These are phyloP conservation scores for Citrullus colocynthis DNA, from an alignment of 306 rosid genomes.

Conservation along the genomic window DNA sequence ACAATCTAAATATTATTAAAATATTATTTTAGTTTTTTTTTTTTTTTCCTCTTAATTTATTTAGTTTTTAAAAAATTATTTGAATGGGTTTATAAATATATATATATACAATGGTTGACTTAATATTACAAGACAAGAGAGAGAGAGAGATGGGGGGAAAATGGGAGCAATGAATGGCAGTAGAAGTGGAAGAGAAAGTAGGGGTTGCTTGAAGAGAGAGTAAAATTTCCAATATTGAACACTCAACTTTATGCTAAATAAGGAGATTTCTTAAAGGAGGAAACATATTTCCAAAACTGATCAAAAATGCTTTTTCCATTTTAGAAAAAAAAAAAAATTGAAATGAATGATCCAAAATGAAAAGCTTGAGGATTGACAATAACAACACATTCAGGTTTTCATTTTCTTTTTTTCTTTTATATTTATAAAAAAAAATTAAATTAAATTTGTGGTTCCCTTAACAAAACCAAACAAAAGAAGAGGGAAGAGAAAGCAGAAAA, in stretches of 20 bases:
- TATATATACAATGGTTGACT: neutral
- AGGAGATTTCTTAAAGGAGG: constrained; percentile 57
- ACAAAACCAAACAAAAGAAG: constrained; percentile 30
- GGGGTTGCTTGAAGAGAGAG: constrained; percentile 55
- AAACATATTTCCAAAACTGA: constrained; percentile 35
- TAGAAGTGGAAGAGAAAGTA: neutral
- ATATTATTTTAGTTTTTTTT: too few relatives aligned
- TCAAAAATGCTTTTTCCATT: constrained; percentile 24
- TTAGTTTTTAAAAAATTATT: too few relatives aligned
- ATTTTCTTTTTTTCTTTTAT: too few relatives aligned
- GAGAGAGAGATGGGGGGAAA: neutral
- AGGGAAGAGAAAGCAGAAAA: constrained; percentile 11
- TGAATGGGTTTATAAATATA: too few relatives aligned
- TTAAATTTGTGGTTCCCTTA: too few relatives aligned
- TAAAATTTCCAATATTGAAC: constrained; percentile 26
- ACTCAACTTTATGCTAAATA: constrained; percentile 30
- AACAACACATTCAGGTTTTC: constrained; percentile 37
- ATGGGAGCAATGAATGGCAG: constrained; percentile 15
- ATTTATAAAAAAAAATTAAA: too few relatives aligned
- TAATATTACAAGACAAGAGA: neutral
- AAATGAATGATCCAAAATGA: neutral
- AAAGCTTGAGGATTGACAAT: constrained; percentile 30
- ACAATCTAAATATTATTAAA: too few relatives aligned
- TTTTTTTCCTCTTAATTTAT: too few relatives aligned
- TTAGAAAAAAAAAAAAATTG: neutral